Base-by-base conservation (phyloP, 164 flowering plant genomes). In the Protea cynaroides region DNA sequence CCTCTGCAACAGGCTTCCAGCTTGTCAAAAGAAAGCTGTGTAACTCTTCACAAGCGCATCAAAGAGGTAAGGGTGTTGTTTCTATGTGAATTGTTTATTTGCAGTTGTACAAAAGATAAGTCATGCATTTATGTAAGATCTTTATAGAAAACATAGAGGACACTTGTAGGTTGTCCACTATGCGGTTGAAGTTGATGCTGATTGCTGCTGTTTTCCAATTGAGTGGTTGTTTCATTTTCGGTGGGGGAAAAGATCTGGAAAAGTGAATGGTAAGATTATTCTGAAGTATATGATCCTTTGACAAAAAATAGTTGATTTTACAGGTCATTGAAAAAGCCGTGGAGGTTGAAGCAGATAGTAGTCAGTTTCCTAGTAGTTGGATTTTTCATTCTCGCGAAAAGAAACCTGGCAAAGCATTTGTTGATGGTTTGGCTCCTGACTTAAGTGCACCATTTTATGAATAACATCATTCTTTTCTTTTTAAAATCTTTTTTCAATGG, bases 141-240 rank as follows among this genome's bases (percentile, higher is more conserved):
- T 67, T 78, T 67, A 80, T 70, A 72, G 78, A 62, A 68, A 76
- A 72, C 65, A 46, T 58, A 61, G 71, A 75, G 79, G 68, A 71
- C 63, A 76, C 66, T 40, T 89, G 88, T 93, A 93, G 98, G 96
- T 90, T 66, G 73, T 88, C 68, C 74, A 79, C 29, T 76, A 53
- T 76, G 88, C 96, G 7, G 98, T 94, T 82, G 79, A 81, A 83
- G 98, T 91, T 75, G 87, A 91, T 82, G 98, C 95, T 71, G 93
- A 89, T 52, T 68, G 79, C 79, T 76, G 76, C 67, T 75, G 65
- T 56, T 94, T 94, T 80, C 97, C 98, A 69, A 68, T 70, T 75
- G 86, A 84, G 75, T 94, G 96, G 98, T 79, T 94, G 80, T 94
- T 94, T 84, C 97, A 94, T 86, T 85, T 69, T 73, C 94, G 96